phyloP scores from a whole-genome alignment of 2,329 filamentous ascomycete species.

The Cryphonectria naterciae region DNA sequence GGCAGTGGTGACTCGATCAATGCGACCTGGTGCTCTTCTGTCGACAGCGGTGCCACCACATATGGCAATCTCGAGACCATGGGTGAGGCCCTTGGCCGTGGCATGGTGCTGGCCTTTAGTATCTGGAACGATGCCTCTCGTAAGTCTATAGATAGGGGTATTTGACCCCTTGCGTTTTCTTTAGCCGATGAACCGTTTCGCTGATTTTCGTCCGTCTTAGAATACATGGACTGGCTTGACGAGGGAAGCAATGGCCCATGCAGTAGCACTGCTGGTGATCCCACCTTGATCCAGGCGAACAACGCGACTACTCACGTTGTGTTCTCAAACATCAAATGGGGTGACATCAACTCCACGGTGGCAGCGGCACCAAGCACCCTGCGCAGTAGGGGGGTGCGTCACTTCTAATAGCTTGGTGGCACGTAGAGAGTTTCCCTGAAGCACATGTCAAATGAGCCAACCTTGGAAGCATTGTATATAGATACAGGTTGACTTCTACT shows the following conservation, averaged over 20 bases:
- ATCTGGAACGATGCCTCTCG: slow-evolving; percentile 52
- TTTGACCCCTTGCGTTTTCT: too few species aligned
- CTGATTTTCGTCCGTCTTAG: slow-evolving; percentile 15
- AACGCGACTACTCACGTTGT: slow-evolving; percentile 49
- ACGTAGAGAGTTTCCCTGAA: neutral
- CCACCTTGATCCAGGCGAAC: slow-evolving; percentile 47
- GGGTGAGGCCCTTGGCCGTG: slow-evolving; percentile 44
- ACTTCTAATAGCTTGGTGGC: neutral
- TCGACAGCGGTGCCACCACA: slow-evolving; percentile 22
- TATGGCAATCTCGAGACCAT: slow-evolving; percentile 41
- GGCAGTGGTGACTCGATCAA: slow-evolving; percentile 44
- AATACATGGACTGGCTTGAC: slow-evolving; percentile 57
- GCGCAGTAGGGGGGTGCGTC: neutral
- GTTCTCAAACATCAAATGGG: slow-evolving; percentile 56
- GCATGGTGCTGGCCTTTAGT: slow-evolving; percentile 50
- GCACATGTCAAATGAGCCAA: neutral
- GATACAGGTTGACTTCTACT: neutral
- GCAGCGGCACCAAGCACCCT: neutral
- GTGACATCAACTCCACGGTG: slow-evolving; percentile 55
- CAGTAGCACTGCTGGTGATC: slow-evolving; percentile 51
- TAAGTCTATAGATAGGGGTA: neutral
- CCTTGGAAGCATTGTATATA: neutral
- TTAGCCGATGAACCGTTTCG: neutral
- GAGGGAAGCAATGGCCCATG: slow-evolving; percentile 50
- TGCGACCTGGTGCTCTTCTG: slow-evolving; percentile 51